Evolutionary conservation across 1,284 basidiomycete genomes (phyloP), one percentile per base, ranked within the genome.

Genomic region (Apiotrichum domesticum): DNA sequence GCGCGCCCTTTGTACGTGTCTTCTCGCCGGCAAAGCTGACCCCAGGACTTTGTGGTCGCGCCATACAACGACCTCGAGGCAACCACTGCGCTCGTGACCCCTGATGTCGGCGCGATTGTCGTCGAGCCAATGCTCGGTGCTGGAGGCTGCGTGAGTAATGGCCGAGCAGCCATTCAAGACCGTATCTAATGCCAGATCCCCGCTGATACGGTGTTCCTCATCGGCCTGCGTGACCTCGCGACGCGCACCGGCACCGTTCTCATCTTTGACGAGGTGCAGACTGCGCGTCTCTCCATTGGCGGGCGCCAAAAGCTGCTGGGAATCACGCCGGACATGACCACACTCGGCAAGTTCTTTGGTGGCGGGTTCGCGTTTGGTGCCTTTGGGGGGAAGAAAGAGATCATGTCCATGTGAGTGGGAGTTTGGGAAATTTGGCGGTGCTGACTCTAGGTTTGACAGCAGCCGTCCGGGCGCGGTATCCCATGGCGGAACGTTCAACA

Each of bases 231-330:
- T 15, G 69, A 71, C 53, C 67, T 76, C n/a, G 78, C 79, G 50
- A 73, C 74, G 54, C 65, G 78, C 45, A 78, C 79, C 11, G 78
- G 78, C 1, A 78, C 79, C 0, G 69, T 79, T 45, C 64, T 81
- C 45, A 78, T 81, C 60, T 80, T 70, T 56, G 80, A 81, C 66
- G 80, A 81, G 66, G 80, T 81, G 43, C 80, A 78, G 65, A 66
- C 65, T 4, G 55, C 63, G 9, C 57, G 65, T 1, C 52, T 67
- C 29, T 34, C 40, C 11, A 10, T 39, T 10, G 62, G 66, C 21
- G 66, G 66, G 6, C 58, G 66, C 13, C 66, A 68, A 43, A 57
- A 57, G 9, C 50, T 66, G 14, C 55, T 68, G 8, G 51, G 46
- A 6, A 66, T 69, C 57, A 61, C 47, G 2, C 68, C 68, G 5